These are phyloP conservation scores for Zygosaccharomyces sapae DNA, from an alignment of 1,139 yeast genomes.

Conservation along the genomic window DNA sequence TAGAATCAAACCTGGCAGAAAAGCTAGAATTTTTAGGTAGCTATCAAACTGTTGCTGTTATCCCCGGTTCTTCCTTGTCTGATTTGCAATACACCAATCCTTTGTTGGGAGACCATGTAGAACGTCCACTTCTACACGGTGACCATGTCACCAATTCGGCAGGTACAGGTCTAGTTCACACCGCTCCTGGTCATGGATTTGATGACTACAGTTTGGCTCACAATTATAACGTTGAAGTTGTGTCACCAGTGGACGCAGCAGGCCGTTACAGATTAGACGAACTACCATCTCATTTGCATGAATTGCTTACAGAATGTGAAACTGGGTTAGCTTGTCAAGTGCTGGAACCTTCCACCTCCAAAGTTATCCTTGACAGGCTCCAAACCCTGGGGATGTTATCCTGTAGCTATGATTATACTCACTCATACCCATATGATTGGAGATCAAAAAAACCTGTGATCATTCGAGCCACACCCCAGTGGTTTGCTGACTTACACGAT, in stretches of 20 bases:
- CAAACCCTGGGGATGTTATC: constrained; percentile 46
- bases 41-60: constrained; percentile 22
- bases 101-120: constrained; percentile 39
- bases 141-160: constrained; percentile 74
- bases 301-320: constrained; percentile 40
- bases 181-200: constrained; percentile 97
- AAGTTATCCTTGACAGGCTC: constrained; percentile 45
- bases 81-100: constrained; percentile 54
- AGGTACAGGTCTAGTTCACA: constrained; percentile 95
- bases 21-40: constrained; percentile 29
- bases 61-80: constrained; percentile 47
- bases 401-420: constrained; percentile 52
- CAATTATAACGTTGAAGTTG: constrained; percentile 51
- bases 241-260: constrained; percentile 71
- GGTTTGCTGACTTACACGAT: constrained; percentile 84
- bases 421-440: constrained; percentile 97
- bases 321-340: constrained; percentile 56
- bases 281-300: constrained; percentile 20
- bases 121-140: constrained; percentile 67
- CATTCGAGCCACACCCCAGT: constrained; percentile 91
- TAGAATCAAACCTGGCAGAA: constrained; percentile 46
- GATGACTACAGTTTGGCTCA: constrained; percentile 81
- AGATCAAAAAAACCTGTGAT: constrained; percentile 90
- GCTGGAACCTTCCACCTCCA: constrained; percentile 52
- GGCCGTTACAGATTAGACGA: constrained; percentile 51